phyloP scores from a whole-genome alignment of 306 rosid species.

The Urtica urens region DNA sequence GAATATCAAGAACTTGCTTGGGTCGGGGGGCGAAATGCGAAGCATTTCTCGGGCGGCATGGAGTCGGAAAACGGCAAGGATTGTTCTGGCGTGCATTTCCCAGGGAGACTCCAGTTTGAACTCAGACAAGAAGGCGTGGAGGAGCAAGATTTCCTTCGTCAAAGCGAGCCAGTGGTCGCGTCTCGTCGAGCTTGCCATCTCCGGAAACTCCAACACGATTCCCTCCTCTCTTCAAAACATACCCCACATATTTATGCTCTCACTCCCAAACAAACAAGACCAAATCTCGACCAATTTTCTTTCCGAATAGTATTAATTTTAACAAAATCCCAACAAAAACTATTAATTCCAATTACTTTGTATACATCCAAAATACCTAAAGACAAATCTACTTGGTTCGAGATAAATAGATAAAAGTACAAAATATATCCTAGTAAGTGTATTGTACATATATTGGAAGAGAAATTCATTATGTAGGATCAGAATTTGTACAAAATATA shows the following conservation, averaged over 20 bases:
- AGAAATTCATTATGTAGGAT: no score
- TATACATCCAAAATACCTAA: no score
- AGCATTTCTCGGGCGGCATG: conserved; percentile 94
- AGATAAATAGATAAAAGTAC: no score
- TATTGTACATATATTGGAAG: no score
- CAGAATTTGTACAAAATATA: no score
- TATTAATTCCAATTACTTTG: no score
- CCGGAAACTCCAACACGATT: conserved; percentile 70
- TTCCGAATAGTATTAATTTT: no score
- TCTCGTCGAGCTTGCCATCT: conserved; percentile 82
- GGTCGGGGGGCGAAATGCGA: conserved; percentile 73
- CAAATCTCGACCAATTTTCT: no score
- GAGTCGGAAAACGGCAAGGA: conserved; percentile 66
- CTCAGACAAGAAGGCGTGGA: conserved; percentile 54
- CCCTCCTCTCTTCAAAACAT: conserved; percentile 28
- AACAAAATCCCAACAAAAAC: no score
- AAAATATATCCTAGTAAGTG: no score
- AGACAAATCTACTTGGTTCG: no score
- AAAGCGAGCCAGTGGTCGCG: conserved; percentile 93
- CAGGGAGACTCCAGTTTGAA: conserved; percentile 40
- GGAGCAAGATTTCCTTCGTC: conserved; percentile 52
- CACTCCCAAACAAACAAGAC: not conserved
- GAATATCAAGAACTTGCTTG: conserved; percentile 77
- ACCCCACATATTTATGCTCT: not conserved
- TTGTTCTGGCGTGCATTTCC: conserved; percentile 91